Conservation (phyloP, 75 land plant species). For the Adiantum capillusveneris region DNA sequence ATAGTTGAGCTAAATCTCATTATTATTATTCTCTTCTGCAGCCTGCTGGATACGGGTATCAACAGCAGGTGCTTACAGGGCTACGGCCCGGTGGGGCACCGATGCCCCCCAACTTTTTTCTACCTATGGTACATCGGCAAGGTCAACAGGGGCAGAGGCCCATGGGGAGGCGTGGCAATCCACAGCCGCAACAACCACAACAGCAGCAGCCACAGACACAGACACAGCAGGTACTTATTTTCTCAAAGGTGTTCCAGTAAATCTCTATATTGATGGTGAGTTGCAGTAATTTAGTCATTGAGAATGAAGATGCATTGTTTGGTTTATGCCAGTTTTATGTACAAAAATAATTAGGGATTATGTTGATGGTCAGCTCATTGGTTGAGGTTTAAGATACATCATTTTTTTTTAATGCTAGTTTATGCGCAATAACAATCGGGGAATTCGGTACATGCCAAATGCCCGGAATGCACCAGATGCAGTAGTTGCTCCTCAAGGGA, state of each 20-base stretch:
- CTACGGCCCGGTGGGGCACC: slow-evolving; percentile 74
- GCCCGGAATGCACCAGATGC: slow-evolving; percentile 43
- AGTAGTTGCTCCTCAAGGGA: slow-evolving; percentile 40
- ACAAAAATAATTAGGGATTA: too few relatives aligned
- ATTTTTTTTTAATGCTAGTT: slow-evolving; percentile 19
- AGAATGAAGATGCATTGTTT: too few relatives aligned
- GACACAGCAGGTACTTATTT: slow-evolving; percentile 45
- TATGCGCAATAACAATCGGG: slow-evolving; percentile 47
- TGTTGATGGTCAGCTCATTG: too few relatives aligned
- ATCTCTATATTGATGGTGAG: too few relatives aligned
- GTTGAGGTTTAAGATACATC: too few relatives aligned
- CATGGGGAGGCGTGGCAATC: slow-evolving; percentile 55
- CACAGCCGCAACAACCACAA: slow-evolving; percentile 33
- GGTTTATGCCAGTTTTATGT: too few relatives aligned
- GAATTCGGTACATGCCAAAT: slow-evolving; percentile 45
- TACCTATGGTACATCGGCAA: slow-evolving; percentile 57
- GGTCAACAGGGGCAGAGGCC: slow-evolving; percentile 64
- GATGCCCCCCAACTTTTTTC: slow-evolving; percentile 76
- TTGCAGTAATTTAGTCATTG: too few relatives aligned
- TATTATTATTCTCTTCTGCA: too few relatives aligned
- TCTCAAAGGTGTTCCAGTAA: too few relatives aligned
- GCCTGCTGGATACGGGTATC: slow-evolving; percentile 88
- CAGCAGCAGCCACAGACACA: slow-evolving; percentile 43
- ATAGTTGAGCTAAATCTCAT: too few relatives aligned
- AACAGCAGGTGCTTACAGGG: slow-evolving; percentile 76